These are phyloP conservation scores for Fusarium avenaceum DNA, from an alignment of 2,329 filamentous ascomycete species.

Conservation along the genomic window DNA sequence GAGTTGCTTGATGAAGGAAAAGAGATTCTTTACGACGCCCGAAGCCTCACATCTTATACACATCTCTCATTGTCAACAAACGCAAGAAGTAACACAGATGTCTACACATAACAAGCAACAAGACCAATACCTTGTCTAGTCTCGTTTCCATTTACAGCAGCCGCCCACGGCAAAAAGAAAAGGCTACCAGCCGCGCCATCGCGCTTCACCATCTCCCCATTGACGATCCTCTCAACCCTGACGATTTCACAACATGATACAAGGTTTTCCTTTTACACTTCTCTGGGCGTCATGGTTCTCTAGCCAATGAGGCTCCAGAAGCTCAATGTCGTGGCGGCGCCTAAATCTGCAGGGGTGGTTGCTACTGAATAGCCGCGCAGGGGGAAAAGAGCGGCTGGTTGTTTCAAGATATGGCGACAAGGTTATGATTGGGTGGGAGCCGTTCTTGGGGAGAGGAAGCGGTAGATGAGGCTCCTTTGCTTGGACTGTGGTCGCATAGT, in stretches of 20 bases:
- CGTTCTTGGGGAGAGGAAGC: conserved; percentile 7
- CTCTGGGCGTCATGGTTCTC: conserved; percentile 5
- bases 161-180: conserved; percentile 22
- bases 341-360: conserved; percentile 36
- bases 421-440: conserved; percentile 43
- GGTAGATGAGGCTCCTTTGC: conserved; percentile 42
- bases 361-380: conserved; percentile 36
- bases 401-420: conserved; percentile 28
- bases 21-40: conserved; percentile 18
- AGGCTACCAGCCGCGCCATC: conserved; percentile 37
- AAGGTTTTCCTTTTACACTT: conserved; percentile 15
- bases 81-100: conserved; percentile 4
- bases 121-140: conserved; percentile 37
- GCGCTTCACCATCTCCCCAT: conserved; percentile 30
- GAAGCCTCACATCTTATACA: conserved; percentile 45
- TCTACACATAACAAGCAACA: neutral
- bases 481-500: conserved; percentile 47
- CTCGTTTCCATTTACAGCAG: conserved; percentile 47
- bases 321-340: conserved; percentile 30
- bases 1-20: conserved; percentile 44
- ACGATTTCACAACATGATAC: conserved; percentile 24
- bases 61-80: conserved; percentile 23
- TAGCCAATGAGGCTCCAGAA: conserved; percentile 29
- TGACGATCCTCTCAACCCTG: conserved; percentile 14
- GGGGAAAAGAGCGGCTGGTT: conserved; percentile 21